phyloP scores from a whole-genome alignment of 2,329 filamentous ascomycete genomes.

The Sporothrix sp. region DNA sequence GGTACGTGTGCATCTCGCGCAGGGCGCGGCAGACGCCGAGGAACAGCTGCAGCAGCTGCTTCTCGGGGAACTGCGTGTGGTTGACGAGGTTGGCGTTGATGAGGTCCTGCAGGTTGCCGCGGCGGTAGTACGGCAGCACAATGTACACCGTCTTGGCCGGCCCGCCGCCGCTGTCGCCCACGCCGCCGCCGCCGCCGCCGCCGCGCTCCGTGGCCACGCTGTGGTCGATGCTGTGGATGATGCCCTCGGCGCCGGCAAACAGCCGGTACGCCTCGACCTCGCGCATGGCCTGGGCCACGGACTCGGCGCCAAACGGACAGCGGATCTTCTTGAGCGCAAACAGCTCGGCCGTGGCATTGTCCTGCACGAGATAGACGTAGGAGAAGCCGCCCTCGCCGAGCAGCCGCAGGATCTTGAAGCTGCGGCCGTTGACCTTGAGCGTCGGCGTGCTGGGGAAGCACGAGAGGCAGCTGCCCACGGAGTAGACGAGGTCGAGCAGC shows the following conservation, averaged over 20 bases:
- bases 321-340: constrained; percentile 98
- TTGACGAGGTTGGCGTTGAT: constrained; percentile 99
- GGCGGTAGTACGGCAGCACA: constrained; percentile 84
- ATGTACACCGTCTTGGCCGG: constrained; percentile 93
- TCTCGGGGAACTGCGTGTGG: constrained; percentile 81
- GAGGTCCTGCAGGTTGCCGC: constrained; percentile 92
- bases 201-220: constrained; percentile 65
- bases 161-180: constrained; percentile 40
- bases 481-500: constrained; percentile 80
- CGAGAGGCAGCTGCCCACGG: constrained; percentile 86
- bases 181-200: constrained; percentile 34
- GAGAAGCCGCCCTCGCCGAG: constrained; percentile 98
- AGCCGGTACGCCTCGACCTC: constrained; percentile 95
- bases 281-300: constrained; percentile 85
- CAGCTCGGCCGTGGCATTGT: constrained; percentile 70
- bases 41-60: constrained; percentile 79
- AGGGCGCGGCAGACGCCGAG: constrained; percentile 84
- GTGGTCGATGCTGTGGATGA: constrained; percentile 80
- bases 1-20: constrained; percentile 85
- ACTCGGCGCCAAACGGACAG: constrained; percentile 95
- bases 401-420: constrained; percentile 90
- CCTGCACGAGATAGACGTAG: constrained; percentile 97
- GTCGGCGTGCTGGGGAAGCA: constrained; percentile 93
- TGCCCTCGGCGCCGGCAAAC: constrained; percentile 72
- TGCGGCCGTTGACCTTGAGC: constrained; percentile 87